phyloP scores from a whole-genome alignment of 2,329 filamentous ascomycete species.

The Cercospora nicotianae region DNA sequence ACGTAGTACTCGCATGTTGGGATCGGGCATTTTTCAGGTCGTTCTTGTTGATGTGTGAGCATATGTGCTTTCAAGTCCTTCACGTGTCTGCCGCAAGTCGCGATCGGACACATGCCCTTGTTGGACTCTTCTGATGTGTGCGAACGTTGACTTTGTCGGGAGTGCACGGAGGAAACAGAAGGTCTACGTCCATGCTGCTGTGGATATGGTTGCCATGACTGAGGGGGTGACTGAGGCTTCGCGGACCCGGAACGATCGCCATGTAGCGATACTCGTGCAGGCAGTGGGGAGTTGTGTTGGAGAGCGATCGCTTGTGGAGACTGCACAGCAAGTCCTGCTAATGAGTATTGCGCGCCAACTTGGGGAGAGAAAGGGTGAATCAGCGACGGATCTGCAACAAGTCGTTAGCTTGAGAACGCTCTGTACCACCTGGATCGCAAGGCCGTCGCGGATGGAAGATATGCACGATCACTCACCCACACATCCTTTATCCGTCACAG shows the following conservation, averaged over 20 bases:
- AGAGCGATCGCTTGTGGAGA: constrained; percentile 46
- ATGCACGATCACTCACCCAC: constrained; percentile 49
- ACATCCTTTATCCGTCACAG: constrained; percentile 50
- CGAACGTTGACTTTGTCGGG: constrained; percentile 56
- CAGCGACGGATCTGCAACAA: constrained; percentile 55
- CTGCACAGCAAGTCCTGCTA: constrained; percentile 41
- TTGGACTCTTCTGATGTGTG: constrained; percentile 49
- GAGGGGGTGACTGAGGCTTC: constrained; percentile 59
- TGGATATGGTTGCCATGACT: constrained; percentile 54
- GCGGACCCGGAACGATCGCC: constrained; percentile 43
- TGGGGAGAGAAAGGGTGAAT: constrained; percentile 54
- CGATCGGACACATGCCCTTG: constrained; percentile 73
- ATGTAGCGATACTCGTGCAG: constrained; percentile 54
- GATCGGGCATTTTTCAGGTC: constrained; percentile 93
- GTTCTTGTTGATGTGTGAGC: constrained; percentile 87
- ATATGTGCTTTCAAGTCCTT: constrained; percentile 93
- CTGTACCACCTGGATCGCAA: background rate
- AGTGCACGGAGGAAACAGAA: constrained; percentile 71
- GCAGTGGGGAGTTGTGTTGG: constrained; percentile 61
- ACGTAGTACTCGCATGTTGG: constrained; percentile 86
- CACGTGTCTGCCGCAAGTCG: constrained; percentile 81
- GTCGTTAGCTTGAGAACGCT: constrained; percentile 6
- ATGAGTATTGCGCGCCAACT: constrained; percentile 45
- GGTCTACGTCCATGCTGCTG: constrained; percentile 54
- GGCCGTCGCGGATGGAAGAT: background rate